Conservation (phyloP, 352 stramenopile species). For the Thalassiosira ordinaria region DNA sequence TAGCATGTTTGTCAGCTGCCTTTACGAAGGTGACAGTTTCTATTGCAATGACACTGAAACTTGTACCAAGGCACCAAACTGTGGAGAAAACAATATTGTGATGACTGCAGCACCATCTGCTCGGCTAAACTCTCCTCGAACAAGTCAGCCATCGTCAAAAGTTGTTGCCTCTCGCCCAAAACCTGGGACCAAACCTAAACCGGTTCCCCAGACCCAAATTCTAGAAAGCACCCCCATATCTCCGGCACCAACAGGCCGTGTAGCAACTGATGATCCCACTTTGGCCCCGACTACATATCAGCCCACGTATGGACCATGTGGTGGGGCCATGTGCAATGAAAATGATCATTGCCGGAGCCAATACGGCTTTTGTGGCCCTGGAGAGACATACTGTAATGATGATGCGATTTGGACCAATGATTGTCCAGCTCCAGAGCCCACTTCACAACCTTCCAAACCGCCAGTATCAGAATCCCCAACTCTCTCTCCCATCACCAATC, state of each 20-base stretch:
- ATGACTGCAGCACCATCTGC: neutral
- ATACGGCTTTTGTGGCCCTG: conserved; percentile 59
- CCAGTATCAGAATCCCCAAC: conserved; percentile 10
- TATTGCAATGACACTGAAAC: conserved; percentile 12
- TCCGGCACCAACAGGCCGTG: neutral
- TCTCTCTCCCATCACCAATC: conserved; percentile 2
- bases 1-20: conserved; percentile 14
- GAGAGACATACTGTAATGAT: conserved; percentile 50
- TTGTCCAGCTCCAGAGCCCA: conserved; percentile 31
- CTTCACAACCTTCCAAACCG: conserved; percentile 9
- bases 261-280: conserved; percentile 1
- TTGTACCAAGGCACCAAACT: conserved; percentile 11
- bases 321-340: conserved; percentile 36
- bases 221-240: too few relatives aligned
- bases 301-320: conserved; percentile 45
- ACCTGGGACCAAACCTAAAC: neutral
- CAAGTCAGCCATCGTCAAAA: conserved; percentile 1
- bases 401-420: conserved; percentile 51
- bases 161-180: neutral
- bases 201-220: conserved; percentile 5
- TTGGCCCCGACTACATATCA: conserved; percentile 28
- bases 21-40: conserved; percentile 15
- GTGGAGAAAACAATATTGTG: neutral
- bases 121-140: neutral
- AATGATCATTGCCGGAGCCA: conserved; percentile 46